Percentiles rank a stretch among this genome's conserved stretches.
These are phyloP conservation scores for Dillenia turbinata DNA, from an alignment of 164 flowering plant genomes.

Conservation along the genomic window DNA sequence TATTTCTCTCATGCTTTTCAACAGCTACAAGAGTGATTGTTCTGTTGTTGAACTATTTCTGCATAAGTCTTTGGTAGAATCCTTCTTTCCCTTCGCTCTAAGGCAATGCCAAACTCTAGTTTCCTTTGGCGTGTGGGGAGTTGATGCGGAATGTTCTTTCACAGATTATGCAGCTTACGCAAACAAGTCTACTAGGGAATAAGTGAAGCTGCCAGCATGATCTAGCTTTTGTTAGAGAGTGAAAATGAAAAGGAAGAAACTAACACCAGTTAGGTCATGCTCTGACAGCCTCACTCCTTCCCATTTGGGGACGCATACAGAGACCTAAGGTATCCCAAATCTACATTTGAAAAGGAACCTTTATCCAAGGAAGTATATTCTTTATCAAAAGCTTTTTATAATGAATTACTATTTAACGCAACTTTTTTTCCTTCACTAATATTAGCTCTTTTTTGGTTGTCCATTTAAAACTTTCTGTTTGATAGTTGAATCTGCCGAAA, in stretches of 20 bases:
- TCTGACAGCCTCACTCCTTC: constrained; percentile 90
- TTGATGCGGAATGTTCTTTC: too few relatives aligned
- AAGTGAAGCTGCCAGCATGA: constrained; percentile 99
- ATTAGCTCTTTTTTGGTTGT: too few relatives aligned
- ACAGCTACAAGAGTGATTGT: too few relatives aligned
- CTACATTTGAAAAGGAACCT: neutral
- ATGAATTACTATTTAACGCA: neutral
- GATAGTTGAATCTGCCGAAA: too few relatives aligned
- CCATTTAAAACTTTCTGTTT: too few relatives aligned
- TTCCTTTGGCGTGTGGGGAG: too few relatives aligned
- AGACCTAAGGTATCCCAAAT: neutral
- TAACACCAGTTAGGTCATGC: constrained; percentile 78
- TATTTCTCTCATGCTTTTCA: too few relatives aligned
- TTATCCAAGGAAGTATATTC: constrained; percentile 20
- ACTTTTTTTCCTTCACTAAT: neutral
- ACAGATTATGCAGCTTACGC: too few relatives aligned
- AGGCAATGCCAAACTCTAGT: too few relatives aligned
- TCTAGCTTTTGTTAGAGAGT: constrained; percentile 48
- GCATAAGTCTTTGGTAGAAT: too few relatives aligned
- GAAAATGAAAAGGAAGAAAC: neutral
- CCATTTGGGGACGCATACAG: constrained; percentile 32
- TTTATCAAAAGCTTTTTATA: constrained; percentile 1
- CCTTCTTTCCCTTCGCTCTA: too few relatives aligned
- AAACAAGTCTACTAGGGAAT: constrained; percentile 38
- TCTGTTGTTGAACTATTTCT: too few relatives aligned